phyloP scores from a whole-genome alignment of 768 basidiomycete species.

The Flagelloscypha sp. region DNA sequence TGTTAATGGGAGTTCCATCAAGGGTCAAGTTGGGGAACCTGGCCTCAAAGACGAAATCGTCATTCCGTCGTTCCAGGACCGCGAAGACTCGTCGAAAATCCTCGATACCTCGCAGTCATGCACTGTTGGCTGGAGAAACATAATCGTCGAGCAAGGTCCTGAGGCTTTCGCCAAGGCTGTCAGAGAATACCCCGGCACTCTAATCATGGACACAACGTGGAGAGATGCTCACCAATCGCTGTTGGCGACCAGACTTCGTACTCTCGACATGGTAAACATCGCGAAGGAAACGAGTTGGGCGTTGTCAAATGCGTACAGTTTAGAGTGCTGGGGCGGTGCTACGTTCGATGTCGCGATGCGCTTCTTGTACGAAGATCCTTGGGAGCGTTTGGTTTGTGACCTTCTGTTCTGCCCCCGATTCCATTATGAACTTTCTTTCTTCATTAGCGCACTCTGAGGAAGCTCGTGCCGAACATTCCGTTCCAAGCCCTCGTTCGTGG shows the following conservation, averaged over 20 bases:
- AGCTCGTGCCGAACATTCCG: slow-evolving; percentile 96
- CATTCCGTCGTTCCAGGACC: slow-evolving; percentile 72
- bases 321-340: slow-evolving; percentile 99
- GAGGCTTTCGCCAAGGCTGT: slow-evolving; percentile 98
- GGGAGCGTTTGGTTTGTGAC: slow-evolving; percentile 81
- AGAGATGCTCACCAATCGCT: slow-evolving; percentile 98
- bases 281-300: slow-evolving; percentile 97
- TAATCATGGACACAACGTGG: slow-evolving; percentile 99
- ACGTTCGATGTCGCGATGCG: slow-evolving; percentile 99
- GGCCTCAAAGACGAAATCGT: slow-evolving; percentile 85
- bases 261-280: slow-evolving; percentile 96
- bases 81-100: slow-evolving; percentile 60
- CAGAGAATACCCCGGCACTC: slow-evolving; percentile 86
- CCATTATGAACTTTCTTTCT: slow-evolving; percentile 9
- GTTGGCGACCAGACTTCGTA: slow-evolving; percentile 91
- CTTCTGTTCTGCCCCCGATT: not conserved
- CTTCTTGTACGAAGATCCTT: slow-evolving; percentile 99
- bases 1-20: slow-evolving; percentile 97
- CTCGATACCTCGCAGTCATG: slow-evolving; percentile 81
- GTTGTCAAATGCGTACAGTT: slow-evolving; percentile 87
- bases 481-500: slow-evolving; percentile 97
- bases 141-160: slow-evolving; percentile 95
- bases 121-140: slow-evolving; percentile 91
- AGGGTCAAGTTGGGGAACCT: slow-evolving; percentile 91
- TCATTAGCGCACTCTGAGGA: slow-evolving; percentile 74